Conservation (phyloP, 495 filamentous ascomycete genomes). For the Tuber indicum region DNA sequence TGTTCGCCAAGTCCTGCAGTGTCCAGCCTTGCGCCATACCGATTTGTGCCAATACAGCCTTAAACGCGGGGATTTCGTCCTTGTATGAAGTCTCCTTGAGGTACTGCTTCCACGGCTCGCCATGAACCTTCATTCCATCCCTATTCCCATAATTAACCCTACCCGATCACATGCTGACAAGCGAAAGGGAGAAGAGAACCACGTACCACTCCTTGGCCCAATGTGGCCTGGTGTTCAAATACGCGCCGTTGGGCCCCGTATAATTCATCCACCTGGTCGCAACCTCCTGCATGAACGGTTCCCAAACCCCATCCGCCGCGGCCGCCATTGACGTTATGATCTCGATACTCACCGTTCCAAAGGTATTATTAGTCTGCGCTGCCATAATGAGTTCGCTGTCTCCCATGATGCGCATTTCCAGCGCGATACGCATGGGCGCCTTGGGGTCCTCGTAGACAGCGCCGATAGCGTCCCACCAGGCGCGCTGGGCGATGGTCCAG, state of each 20-base stretch:
- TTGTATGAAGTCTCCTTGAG: constrained; percentile 48
- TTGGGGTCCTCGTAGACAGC: constrained; percentile 45
- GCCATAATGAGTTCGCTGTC: constrained; percentile 51
- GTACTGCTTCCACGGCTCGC: constrained; percentile 42
- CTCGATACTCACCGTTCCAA: constrained; percentile 50
- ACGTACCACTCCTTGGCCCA: constrained; percentile 53
- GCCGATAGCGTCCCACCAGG: constrained; percentile 53
- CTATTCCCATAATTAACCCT: constrained; percentile 14
- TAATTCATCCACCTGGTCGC: constrained; percentile 49
- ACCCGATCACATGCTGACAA: not conserved
- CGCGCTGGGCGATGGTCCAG: constrained; percentile 46
- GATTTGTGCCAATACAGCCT: constrained; percentile 44
- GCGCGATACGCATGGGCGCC: constrained; percentile 49
- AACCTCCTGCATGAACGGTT: constrained; percentile 47
- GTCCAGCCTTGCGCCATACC: constrained; percentile 49
- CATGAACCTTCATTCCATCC: constrained; percentile 38
- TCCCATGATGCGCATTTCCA: constrained; percentile 53
- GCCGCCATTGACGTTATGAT: constrained; percentile 47
- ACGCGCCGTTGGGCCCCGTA: constrained; percentile 36
- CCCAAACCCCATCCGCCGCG: constrained; percentile 47
- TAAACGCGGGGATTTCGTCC: constrained; percentile 47
- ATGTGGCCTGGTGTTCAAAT: constrained; percentile 48
- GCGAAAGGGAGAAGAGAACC: not conserved
- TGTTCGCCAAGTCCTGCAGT: constrained; percentile 44
- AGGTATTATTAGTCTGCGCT: constrained; percentile 48